Percentiles rank a stretch among this genome's conserved stretches.
Conservation (phyloP, 768 basidiomycete species). For the Termitomyces sp. region DNA sequence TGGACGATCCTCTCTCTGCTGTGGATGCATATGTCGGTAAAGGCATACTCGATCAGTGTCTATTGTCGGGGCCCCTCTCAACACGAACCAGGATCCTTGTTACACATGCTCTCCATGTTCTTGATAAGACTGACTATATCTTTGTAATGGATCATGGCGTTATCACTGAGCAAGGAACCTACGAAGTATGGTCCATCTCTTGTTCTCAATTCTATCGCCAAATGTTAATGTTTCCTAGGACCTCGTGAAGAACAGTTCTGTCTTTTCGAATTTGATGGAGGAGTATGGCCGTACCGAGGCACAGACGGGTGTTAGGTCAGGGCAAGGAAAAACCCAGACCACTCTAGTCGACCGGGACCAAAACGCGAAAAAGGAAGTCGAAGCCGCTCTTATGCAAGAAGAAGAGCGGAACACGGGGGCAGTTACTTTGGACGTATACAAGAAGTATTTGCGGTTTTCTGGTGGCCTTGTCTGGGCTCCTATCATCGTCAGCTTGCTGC, state of each 20-base stretch:
- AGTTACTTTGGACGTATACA: slow-evolving; percentile 46
- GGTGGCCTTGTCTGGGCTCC: slow-evolving; percentile 49
- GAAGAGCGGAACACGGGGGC: slow-evolving; percentile 58
- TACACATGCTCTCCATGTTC: slow-evolving; percentile 55
- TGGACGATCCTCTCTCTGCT: slow-evolving; percentile 81
- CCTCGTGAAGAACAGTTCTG: slow-evolving; percentile 37
- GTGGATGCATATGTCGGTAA: slow-evolving; percentile 78
- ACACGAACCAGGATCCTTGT: slow-evolving; percentile 58
- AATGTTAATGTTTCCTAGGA: slow-evolving; percentile 25
- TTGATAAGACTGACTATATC: slow-evolving; percentile 59
- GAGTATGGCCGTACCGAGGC: slow-evolving; percentile 46
- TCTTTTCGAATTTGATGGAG: slow-evolving; percentile 50
- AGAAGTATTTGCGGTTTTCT: slow-evolving; percentile 41
- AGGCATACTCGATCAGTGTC: slow-evolving; percentile 57
- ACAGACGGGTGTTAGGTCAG: slow-evolving; percentile 26
- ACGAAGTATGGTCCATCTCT: slow-evolving; percentile 30
- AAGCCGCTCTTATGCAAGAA: slow-evolving; percentile 39
- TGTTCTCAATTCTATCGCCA: not conserved
- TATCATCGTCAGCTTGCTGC: slow-evolving; percentile 38
- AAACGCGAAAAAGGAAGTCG: slow-evolving; percentile 23
- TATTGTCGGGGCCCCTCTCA: slow-evolving; percentile 49
- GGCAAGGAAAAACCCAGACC: slow-evolving; percentile 5
- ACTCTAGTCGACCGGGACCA: slow-evolving; percentile 3
- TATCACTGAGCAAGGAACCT: slow-evolving; percentile 63
- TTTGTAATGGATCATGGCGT: slow-evolving; percentile 57